These are phyloP conservation scores for Lupinus albus DNA, from an alignment of 306 rosid species.

Conservation along the genomic window DNA sequence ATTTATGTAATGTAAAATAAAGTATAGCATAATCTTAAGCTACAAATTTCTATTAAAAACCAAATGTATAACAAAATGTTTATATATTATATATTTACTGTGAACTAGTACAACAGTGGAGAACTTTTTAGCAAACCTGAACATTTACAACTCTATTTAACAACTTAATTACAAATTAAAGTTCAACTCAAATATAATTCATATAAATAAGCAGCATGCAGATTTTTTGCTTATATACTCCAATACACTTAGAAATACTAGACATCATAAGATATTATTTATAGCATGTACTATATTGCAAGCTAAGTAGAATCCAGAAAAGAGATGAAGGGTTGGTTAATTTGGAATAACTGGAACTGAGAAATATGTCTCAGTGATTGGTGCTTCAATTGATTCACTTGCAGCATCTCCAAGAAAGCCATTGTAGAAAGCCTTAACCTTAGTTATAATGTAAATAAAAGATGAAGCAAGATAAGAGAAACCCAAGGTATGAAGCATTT, in stretches of 20 bases:
- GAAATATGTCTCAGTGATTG: slow-evolving; percentile 56
- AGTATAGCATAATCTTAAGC: too few species aligned
- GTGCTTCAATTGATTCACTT: slow-evolving; percentile 44
- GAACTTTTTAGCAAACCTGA: too few species aligned
- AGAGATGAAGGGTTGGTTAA: slow-evolving; percentile 9
- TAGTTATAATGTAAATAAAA: slow-evolving; percentile 51
- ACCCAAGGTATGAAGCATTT: slow-evolving; percentile 44
- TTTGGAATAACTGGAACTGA: slow-evolving; percentile 59
- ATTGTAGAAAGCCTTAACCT: slow-evolving; percentile 58
- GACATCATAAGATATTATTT: neutral
- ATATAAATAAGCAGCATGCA: slow-evolving; percentile 28
- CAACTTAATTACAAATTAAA: too few species aligned
- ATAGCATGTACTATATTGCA: too few species aligned
- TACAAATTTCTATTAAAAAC: too few species aligned
- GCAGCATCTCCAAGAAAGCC: slow-evolving; percentile 53
- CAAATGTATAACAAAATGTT: too few species aligned
- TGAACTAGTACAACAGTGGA: too few species aligned
- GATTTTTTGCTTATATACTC: neutral
- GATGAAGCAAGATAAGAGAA: slow-evolving; percentile 57
- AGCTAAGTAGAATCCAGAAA: neutral
- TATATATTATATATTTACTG: too few species aligned
- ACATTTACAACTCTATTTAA: too few species aligned
- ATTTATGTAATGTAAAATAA: too few species aligned
- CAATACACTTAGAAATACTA: too few species aligned
- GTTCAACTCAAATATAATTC: too few species aligned